Evolutionary conservation across 345 rosid genomes (phyloP).

Genomic region (Populus pruinosa): DNA sequence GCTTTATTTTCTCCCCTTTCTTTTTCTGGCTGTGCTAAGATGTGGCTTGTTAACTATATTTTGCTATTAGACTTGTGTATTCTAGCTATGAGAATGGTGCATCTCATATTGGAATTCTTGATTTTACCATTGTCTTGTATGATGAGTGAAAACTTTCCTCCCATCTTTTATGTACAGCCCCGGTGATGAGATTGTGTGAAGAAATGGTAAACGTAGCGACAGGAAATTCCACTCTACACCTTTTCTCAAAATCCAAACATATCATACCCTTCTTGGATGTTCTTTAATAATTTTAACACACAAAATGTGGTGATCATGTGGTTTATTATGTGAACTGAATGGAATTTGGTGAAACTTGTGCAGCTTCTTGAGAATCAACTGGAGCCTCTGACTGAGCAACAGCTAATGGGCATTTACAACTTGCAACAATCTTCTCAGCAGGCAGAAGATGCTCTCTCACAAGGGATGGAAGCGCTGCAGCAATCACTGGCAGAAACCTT

Average conservation of each 20-base stretch:
- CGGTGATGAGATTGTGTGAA: no score
- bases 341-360: constrained; percentile 14
- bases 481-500: constrained; percentile 80
- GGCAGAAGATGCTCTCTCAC: constrained; percentile 89
- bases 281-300: neutral
- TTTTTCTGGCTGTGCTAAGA: neutral
- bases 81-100: no score
- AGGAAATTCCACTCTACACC: no score
- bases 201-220: no score
- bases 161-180: no score
- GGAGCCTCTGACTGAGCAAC: constrained; percentile 92
- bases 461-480: constrained; percentile 50
- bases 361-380: constrained; percentile 83
- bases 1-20: constrained; percentile 1
- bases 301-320: neutral
- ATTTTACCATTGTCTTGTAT: no score
- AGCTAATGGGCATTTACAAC: constrained; percentile 56
- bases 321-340: neutral
- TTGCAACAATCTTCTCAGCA: constrained; percentile 90
- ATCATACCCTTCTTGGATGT: no score
- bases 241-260: no score
- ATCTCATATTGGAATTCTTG: no score
- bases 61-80: neutral
- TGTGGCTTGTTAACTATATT: neutral
- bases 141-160: no score